Evolutionary conservation across 129 eudicot species (phyloP).

Genomic region (Calendula officinalis): DNA sequence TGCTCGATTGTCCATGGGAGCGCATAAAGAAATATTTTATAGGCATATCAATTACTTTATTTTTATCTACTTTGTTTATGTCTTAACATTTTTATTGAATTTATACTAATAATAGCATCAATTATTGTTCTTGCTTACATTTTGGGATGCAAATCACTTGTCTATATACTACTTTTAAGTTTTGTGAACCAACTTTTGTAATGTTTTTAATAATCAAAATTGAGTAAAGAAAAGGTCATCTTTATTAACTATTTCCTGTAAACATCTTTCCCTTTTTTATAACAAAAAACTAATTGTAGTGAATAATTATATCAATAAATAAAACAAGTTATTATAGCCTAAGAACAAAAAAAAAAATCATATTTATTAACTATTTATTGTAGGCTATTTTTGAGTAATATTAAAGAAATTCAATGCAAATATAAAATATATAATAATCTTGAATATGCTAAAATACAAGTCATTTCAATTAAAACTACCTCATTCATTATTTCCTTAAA

Average conservation of each 20-base stretch:
- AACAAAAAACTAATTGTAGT: background rate
- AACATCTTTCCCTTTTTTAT: background rate
- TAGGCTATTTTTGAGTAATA: too few species aligned
- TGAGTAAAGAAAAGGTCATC: conserved; percentile 1
- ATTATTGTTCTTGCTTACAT: too few species aligned
- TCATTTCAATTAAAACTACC: conserved; percentile 29
- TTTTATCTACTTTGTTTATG: background rate
- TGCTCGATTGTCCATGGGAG: too few species aligned
- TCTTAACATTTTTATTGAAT: background rate
- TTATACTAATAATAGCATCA: background rate
- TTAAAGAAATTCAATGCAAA: too few species aligned
- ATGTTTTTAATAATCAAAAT: background rate
- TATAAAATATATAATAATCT: too few species aligned
- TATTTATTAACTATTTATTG: conserved; percentile 19
- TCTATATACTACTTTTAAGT: background rate
- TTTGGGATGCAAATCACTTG: background rate
- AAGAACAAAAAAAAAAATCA: conserved; percentile 22
- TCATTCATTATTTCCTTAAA: conserved; percentile 30
- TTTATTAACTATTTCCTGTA: background rate
- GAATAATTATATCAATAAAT: background rate
- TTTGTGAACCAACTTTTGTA: background rate
- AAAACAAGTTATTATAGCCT: background rate
- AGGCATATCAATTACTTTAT: too few species aligned
- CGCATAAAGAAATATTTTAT: too few species aligned
- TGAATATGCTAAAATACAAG: background rate